These are phyloP conservation scores for Hyphodiscus sp. DNA, from an alignment of 2,329 filamentous ascomycete genomes.

Conservation along the genomic window DNA sequence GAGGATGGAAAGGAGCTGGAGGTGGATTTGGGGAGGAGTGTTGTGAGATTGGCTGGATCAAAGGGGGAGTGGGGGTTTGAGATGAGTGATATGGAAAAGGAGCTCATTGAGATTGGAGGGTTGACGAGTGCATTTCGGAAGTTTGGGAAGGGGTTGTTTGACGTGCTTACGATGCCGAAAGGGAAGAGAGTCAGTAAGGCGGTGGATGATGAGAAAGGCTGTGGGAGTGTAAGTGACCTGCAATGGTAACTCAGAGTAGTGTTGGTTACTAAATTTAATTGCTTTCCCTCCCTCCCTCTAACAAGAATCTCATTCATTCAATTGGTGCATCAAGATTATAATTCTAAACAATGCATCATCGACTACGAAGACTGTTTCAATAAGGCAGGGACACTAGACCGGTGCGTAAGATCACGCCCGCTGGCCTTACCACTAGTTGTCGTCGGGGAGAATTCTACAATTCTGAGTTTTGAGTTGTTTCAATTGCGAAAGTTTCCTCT, in stretches of 20 bases:
- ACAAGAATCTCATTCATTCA: too few species aligned
- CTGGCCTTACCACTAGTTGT: too few species aligned
- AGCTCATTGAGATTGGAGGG: constrained; percentile 33
- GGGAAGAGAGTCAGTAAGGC: not conserved
- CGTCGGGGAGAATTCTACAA: too few species aligned
- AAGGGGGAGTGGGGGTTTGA: constrained; percentile 30
- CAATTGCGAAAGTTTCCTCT: too few species aligned
- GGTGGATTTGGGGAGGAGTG: constrained; percentile 26
- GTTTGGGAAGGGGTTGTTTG: constrained; percentile 33
- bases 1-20: constrained; percentile 32
- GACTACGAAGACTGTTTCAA: too few species aligned
- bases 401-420: too few species aligned
- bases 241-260: not conserved
- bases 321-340: too few species aligned
- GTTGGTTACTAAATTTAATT: too few species aligned
- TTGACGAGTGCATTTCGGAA: constrained; percentile 34
- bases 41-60: constrained; percentile 1
- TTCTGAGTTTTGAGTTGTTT: too few species aligned
- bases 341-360: too few species aligned
- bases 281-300: too few species aligned
- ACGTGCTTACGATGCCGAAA: constrained; percentile 1
- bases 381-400: too few species aligned
- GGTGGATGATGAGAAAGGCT: not conserved
- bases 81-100: constrained; percentile 35
- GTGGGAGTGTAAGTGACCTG: not conserved